Base-by-base conservation (phyloP, 768 basidiomycete species). In the Hygrophoropsis aurantiaca region DNA sequence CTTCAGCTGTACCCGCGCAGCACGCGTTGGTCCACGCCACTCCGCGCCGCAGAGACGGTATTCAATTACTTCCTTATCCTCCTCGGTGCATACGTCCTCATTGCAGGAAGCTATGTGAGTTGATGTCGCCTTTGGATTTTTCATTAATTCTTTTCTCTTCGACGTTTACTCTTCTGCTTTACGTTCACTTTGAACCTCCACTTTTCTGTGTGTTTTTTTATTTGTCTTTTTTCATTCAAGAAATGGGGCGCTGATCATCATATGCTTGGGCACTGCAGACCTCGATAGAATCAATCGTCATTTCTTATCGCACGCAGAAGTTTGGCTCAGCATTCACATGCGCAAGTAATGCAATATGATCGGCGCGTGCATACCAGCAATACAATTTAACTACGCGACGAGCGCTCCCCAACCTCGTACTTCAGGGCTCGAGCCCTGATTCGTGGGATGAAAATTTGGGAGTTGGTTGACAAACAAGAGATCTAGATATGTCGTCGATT, bases 51-150 rank as follows among this genome's bases (percentile, higher is more conserved):
- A 4, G 71, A 73, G 53, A 74, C 73, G 8, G 24, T 68, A 13
- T 26, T 71, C 35, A 74, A 74, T 49, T 71, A 69, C 39, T 60
- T 52, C 30, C 53, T 72, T 26, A 69, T 73, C 42, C 21, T 68
- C 8, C 54, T 74, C 27, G 73, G 73, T 11, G 45, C 59, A 9
- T 74, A 66, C 41, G 64, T 73, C 42, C 60, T 72, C 3, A 55
- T 65, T 19, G 72, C 67, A 13, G 73, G 73, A 11, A 69, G 68
- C 21, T 73, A 73, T 49, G 71, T 73, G 40, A 40, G 71, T 25
- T 4, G 26, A 7, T 40, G 48, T 46, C n/a, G n/a, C n/a, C n/a
- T n/a, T n/a, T n/a, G n/a, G n/a, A n/a, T n/a, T n/a, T n/a, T n/a
- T n/a, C n/a, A n/a, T n/a, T n/a, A n/a, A n/a, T n/a, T n/a, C n/a